These are phyloP conservation scores for Solanum hybrid DNA, from an alignment of 305 asterid species.

Conservation along the genomic window DNA sequence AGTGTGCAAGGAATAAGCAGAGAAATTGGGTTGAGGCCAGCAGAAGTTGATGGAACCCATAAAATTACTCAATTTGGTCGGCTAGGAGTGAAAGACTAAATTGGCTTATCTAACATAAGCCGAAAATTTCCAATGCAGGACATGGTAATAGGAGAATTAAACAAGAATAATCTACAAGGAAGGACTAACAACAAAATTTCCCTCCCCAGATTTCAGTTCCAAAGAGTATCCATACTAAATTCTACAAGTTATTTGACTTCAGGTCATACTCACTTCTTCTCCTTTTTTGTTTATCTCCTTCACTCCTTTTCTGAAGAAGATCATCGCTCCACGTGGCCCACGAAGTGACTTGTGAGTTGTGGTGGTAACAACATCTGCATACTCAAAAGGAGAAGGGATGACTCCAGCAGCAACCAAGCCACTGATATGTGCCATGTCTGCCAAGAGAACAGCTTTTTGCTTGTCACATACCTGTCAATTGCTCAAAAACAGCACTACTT, in stretches of 20 bases:
- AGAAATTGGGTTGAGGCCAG: background rate
- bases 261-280: conserved; percentile 58
- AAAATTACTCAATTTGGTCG: background rate
- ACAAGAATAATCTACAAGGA: background rate
- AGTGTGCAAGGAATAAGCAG: background rate
- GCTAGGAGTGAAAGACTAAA: background rate
- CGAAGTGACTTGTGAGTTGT: conserved; percentile 95
- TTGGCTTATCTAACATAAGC: background rate
- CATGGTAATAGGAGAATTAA: background rate
- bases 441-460: conserved; percentile 78
- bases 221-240: background rate
- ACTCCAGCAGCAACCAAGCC: conserved; percentile 98
- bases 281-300: conserved; percentile 88
- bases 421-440: conserved; percentile 99
- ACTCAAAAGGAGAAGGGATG: conserved; percentile 90
- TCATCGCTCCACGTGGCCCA: conserved; percentile 98
- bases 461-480: conserved; percentile 79
- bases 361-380: conserved; percentile 92
- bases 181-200: background rate
- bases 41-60: background rate
- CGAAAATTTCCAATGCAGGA: background rate
- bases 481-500: conserved; percentile 1
- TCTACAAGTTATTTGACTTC: background rate
- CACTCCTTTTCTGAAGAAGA: conserved; percentile 82
- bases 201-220: background rate